phyloP scores from a whole-genome alignment of 73 alveolate genomes.

The Breviolum minutum region DNA sequence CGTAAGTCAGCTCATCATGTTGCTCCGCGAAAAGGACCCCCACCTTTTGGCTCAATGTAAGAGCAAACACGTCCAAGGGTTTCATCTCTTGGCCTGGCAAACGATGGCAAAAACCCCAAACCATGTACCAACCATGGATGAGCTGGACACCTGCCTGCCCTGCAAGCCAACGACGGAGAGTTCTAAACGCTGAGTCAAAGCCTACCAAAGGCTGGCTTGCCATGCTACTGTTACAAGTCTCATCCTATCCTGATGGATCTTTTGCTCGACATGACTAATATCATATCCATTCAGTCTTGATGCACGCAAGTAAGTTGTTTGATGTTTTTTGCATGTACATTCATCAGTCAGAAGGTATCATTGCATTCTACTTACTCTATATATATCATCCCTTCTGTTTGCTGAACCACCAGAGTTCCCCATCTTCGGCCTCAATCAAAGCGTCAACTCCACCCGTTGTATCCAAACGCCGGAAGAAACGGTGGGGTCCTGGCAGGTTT shows the following conservation, averaged over 20 bases:
- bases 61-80: constrained; percentile 91
- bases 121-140: not conserved
- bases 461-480: constrained; percentile 74
- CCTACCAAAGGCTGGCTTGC: not conserved
- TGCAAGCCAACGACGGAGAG: constrained; percentile 19
- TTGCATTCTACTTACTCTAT: not conserved
- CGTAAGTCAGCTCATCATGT: not conserved
- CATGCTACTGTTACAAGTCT: not conserved
- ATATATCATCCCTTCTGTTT: not conserved
- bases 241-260: not conserved
- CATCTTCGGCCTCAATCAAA: constrained; percentile 56
- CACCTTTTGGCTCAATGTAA: constrained; percentile 77
- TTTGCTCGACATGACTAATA: too few species aligned
- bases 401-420: not conserved
- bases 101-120: not conserved
- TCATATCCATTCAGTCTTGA: too few species aligned
- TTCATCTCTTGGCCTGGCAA: constrained; percentile 9
- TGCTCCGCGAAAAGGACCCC: not conserved
- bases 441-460: constrained; percentile 72
- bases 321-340: too few species aligned
- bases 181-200: constrained; percentile 59
- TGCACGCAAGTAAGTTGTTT: too few species aligned
- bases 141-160: constrained; percentile 26
- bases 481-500: constrained; percentile 49
- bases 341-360: too few species aligned